Conservation (phyloP, 768 basidiomycete genomes). For the Sutorius australiensis region DNA sequence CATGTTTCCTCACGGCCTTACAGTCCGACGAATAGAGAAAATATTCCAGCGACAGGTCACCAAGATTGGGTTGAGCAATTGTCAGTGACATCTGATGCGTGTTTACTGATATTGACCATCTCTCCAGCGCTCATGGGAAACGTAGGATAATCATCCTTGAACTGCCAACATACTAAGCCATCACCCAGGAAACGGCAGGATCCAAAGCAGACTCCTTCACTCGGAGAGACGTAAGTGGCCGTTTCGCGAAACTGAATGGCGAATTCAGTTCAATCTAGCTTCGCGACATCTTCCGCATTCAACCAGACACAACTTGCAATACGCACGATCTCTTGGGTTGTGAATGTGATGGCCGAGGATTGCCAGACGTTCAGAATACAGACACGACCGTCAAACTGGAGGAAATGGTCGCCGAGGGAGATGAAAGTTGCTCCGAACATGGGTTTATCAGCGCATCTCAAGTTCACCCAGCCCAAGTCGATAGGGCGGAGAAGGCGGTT, state of each 20-base stretch:
- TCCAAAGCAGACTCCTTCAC: slow-evolving; percentile 85
- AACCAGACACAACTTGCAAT: slow-evolving; percentile 74
- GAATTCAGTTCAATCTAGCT: slow-evolving; percentile 46
- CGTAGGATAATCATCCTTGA: slow-evolving; percentile 32
- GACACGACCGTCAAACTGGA: slow-evolving; percentile 19
- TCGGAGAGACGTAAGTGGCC: slow-evolving; percentile 66
- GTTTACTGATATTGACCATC: slow-evolving; percentile 9
- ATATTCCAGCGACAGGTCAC: slow-evolving; percentile 93
- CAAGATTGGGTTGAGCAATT: slow-evolving; percentile 86
- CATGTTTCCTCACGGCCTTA: not conserved
- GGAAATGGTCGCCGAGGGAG: slow-evolving; percentile 25
- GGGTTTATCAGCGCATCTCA: slow-evolving; percentile 70
- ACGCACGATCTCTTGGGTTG: slow-evolving; percentile 93
- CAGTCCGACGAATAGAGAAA: slow-evolving; percentile 53
- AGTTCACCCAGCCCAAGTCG: slow-evolving; percentile 42
- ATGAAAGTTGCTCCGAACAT: slow-evolving; percentile 28
- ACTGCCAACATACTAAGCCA: slow-evolving; percentile 7
- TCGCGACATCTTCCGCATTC: slow-evolving; percentile 88
- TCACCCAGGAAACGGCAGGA: slow-evolving; percentile 37
- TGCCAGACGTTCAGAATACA: not conserved
- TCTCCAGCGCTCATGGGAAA: slow-evolving; percentile 66
- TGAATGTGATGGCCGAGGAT: slow-evolving; percentile 45
- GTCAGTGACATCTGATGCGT: slow-evolving; percentile 40
- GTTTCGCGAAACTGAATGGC: not conserved
- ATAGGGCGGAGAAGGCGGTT: slow-evolving; percentile 53